Evolutionary conservation across 2,329 filamentous ascomycete species (phyloP), one percentile per base, ranked within the genome.

Genomic region (Gliomastix tumulicola): DNA sequence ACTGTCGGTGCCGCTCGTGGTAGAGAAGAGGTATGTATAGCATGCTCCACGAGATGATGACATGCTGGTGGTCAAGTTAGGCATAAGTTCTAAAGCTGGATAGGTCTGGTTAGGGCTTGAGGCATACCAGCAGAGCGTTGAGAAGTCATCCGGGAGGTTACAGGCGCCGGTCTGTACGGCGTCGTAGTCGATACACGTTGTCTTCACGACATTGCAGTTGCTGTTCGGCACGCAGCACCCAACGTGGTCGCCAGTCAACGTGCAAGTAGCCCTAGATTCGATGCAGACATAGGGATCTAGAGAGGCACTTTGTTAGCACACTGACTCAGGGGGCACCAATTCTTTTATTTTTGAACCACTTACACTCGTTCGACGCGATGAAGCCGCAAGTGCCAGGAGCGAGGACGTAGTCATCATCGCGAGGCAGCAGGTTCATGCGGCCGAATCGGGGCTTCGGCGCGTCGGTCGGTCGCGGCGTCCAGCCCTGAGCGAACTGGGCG

Each of bases 61-160:
- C 12, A 37, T 44, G 37, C 49, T 54, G 17, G n/a, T n/a, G 13
- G 17, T 20, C 11, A 19, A 21, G 12, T 49, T 32, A 48, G 19
- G 30, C 22, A 18, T 16, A 23, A 19, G 36, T 19, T 15, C 10
- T 9, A 13, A 13, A 27, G n/a, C 13, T n/a, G 3, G 30, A 21
- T 19, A 12, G 10, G 30, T 16, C 3, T 28, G 25, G 11, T 28
- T 9, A 13, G n/a, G 25, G 25, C 11, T 28, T 28, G 28, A 39
- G 30, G 32, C 49, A 33, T 46, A 60, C 57, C 58, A 61, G 49
- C 57, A 61, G 13, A 60, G 42, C 4, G 57, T 61, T 33, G 59
- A 55, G 21, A 45, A 55, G 33, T 59, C 52, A 5, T 44, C 39
- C 5, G 49, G 42, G 8, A 51, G 41, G 18, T 49, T 38, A 34